Evolutionary conservation across 1,284 basidiomycete genomes (phyloP), one percentile per base, ranked within the genome.

Genomic region (Trametes pubescens): DNA sequence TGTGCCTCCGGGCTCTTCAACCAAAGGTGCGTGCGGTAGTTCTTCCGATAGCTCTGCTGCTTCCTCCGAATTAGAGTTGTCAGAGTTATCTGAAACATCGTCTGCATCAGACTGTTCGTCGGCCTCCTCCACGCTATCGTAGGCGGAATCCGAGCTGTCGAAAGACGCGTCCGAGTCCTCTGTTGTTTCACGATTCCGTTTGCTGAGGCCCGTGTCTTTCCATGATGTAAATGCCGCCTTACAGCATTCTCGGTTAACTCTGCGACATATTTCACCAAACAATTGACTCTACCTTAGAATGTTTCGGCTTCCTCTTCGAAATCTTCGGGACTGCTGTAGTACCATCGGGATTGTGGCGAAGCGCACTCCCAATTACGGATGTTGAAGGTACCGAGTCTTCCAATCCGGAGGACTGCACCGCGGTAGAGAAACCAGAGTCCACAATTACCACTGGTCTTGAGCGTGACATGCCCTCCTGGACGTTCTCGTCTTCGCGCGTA

Each of bases 141-240:
- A 80, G 9, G 80, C 86, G 22, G 90, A 92, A 74, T 91, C 89
- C 4, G 91, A 92, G 71, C 90, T 92, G 73, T 92, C 87, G 65
- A 90, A 93, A 0, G 90, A 91, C 3, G 82, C 80, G 59, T 90
- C 88, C 4, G 87, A 88, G 13, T 81, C 79, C 14, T 60, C 54
- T 9, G 71, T 69, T 0, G 74, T 69, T 35, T 43, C 47, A 7
- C 35, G 56, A 4, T 65, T 9, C 35, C 32, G 59, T 35, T 40
- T 60, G 40, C 4, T 37, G 4, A 18, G 22, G 48, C 14, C 64
- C 40, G n/a, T 64, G 59, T n/a, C 67, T 65, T 82, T 75, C 76
- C 75, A 77, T n/a, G 72, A 74, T 4, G 72, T 57, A 48, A 74
- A 71, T 1, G 58, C 34, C 16, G 44, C 32, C 65, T 64, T 18